Evolutionary conservation across 139 green algal genomes (phyloP).

Genomic region (Tetradesmus obliquus): DNA sequence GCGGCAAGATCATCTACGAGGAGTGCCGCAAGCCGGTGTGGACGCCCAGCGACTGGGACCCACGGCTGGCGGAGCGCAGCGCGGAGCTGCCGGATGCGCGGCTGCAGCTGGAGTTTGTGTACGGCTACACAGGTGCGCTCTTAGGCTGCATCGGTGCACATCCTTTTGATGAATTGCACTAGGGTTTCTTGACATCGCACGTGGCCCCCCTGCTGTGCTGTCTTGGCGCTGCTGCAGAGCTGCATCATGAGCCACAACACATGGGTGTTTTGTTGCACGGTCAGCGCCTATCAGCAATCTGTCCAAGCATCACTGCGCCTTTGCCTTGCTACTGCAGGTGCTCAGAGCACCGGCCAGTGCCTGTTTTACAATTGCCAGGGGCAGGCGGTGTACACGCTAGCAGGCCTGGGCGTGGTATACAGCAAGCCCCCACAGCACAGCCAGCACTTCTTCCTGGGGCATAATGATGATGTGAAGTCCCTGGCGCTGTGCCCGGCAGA

Average conservation of each 20-base stretch:
- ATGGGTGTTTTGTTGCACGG: no score
- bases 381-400: conserved; percentile 70
- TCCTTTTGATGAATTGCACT: neutral
- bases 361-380: conserved; percentile 68
- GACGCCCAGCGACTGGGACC: conserved; percentile 72
- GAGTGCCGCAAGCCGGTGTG: conserved; percentile 79
- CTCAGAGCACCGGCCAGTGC: conserved; percentile 66
- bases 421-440: conserved; percentile 40
- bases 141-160: neutral
- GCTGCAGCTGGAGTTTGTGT: conserved; percentile 78
- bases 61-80: conserved; percentile 66
- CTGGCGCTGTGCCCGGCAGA: conserved; percentile 63
- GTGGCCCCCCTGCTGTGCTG: no score
- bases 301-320: no score
- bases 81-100: conserved; percentile 71
- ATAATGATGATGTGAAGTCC: conserved; percentile 81
- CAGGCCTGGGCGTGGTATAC: conserved; percentile 77
- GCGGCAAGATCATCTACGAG: conserved; percentile 80
- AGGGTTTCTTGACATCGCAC: neutral
- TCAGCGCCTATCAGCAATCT: no score
- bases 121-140: conserved; percentile 72
- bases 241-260: no score
- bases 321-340: conserved; percentile 43
- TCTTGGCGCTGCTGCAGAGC: no score
- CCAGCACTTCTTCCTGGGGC: conserved; percentile 82